Percentiles rank a stretch among this genome's conserved stretches.
Evolutionary conservation across 106 monocot species (phyloP).

Genomic region (Triglochin maritima): DNA sequence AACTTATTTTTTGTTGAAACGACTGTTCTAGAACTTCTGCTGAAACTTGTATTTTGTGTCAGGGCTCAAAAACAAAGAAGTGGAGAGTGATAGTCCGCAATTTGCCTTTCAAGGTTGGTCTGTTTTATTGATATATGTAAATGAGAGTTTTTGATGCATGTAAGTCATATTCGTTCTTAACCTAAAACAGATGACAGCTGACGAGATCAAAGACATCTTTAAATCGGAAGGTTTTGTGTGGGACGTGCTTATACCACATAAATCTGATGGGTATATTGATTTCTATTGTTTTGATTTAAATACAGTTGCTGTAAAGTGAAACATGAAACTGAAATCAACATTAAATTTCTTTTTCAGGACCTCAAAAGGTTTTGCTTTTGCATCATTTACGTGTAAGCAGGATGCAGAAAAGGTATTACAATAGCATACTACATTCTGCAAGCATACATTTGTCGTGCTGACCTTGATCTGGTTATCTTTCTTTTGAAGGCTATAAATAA

Average conservation of each 20-base stretch:
- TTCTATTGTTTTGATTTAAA: neutral
- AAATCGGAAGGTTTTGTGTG: constrained; percentile 70
- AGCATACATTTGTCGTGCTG: neutral
- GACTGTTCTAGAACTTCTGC: too few relatives aligned
- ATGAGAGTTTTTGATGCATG: too few relatives aligned
- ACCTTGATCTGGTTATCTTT: neutral
- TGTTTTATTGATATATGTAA: neutral
- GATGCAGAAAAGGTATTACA: constrained; percentile 80
- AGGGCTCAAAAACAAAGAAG: constrained; percentile 88
- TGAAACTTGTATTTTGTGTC: neutral
- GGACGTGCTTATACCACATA: constrained; percentile 76
- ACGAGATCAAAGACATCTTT: constrained; percentile 60
- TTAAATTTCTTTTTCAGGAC: constrained; percentile 31
- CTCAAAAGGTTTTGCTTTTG: constrained; percentile 96
- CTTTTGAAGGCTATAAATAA: constrained; percentile 64
- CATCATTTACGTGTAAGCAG: constrained; percentile 81
- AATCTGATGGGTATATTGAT: constrained; percentile 53
- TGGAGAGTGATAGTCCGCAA: constrained; percentile 95
- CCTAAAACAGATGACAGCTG: constrained; percentile 50
- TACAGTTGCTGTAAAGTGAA: neutral
- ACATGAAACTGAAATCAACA: neutral
- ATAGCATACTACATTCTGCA: neutral
- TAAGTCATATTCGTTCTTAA: neutral
- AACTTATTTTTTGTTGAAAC: too few relatives aligned
- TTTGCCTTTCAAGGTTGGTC: constrained; percentile 82